Evolutionary conservation across 1,284 basidiomycete genomes (phyloP).

Genomic region (Sanghuangporus sanghuang): DNA sequence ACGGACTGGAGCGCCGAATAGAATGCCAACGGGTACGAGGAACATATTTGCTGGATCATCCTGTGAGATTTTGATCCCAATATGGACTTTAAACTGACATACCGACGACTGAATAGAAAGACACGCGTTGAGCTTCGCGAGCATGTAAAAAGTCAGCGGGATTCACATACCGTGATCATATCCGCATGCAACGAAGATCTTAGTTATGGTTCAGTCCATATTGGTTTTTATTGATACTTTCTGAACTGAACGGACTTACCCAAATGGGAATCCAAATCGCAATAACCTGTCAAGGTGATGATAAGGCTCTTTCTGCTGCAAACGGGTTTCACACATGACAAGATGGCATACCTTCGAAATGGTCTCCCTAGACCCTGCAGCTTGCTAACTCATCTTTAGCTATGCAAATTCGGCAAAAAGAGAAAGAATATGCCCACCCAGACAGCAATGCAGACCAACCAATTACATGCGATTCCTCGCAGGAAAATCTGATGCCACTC

Average conservation of each 20-base stretch:
- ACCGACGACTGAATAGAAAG: conserved; percentile 21
- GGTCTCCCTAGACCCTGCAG: conserved; percentile 65
- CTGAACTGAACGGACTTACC: conserved; percentile 32
- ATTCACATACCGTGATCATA: conserved; percentile 61
- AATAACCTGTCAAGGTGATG: conserved; percentile 38
- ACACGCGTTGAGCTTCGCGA: background rate
- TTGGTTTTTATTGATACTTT: background rate
- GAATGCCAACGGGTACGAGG: conserved; percentile 65
- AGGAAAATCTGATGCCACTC: conserved; percentile 73
- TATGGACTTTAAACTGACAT: background rate
- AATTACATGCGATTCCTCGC: conserved; percentile 75
- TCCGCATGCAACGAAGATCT: conserved; percentile 68
- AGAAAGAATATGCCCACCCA: conserved; percentile 46
- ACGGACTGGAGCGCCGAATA: conserved; percentile 61
- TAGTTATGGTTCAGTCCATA: background rate
- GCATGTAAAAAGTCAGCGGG: background rate
- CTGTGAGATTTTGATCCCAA: background rate
- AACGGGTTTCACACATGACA: background rate
- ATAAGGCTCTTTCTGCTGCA: background rate
- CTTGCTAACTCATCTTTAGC: conserved; percentile 44
- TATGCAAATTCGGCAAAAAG: background rate
- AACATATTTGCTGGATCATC: conserved; percentile 60
- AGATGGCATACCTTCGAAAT: conserved; percentile 51
- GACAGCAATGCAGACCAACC: conserved; percentile 73
- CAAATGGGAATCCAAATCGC: conserved; percentile 76